A percentile compares a stretch with the other conserved stretches of the same genome.
Conservation (phyloP, 192 early-diverging fungal genomes). For the Coemansia erecta region DNA sequence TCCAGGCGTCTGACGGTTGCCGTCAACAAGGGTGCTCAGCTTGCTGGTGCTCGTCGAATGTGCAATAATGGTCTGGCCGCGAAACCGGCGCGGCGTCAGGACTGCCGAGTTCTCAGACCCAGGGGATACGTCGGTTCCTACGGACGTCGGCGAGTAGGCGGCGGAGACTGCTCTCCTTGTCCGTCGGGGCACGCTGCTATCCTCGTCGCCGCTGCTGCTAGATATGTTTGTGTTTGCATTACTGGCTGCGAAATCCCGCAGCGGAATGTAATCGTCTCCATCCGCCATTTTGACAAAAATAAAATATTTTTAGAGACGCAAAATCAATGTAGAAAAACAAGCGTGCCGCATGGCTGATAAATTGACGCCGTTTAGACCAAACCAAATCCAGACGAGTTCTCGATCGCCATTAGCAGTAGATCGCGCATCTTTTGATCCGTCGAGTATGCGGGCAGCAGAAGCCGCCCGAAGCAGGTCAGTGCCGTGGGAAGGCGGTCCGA, state of each 20-base stretch:
- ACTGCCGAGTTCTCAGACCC: slow-evolving; percentile 1
- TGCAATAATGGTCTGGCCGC: slow-evolving; percentile 5
- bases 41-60: slow-evolving; percentile 11
- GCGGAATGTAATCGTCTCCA: slow-evolving; percentile 12
- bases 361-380: slow-evolving; percentile 58
- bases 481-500: slow-evolving; percentile 81
- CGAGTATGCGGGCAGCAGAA: slow-evolving; percentile 84
- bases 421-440: slow-evolving; percentile 69
- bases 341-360: background rate
- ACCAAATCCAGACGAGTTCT: slow-evolving; percentile 92
- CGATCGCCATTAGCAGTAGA: slow-evolving; percentile 80
- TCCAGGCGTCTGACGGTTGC: background rate
- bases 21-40: slow-evolving; percentile 1
- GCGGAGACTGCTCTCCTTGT: too few relatives aligned
- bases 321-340: too few relatives aligned
- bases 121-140: slow-evolving; percentile 1
- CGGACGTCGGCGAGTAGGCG: background rate
- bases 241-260: slow-evolving; percentile 6
- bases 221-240: background rate
- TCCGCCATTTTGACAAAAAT: slow-evolving; percentile 6
- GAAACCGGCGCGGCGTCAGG: slow-evolving; percentile 9
- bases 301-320: too few relatives aligned
- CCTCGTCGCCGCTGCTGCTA: background rate
- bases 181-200: background rate
- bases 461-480: slow-evolving; percentile 85